Evolutionary conservation across 352 stramenopile genomes (phyloP), one percentile per base, ranked within the genome.

Genomic region (Pythium aristosporum): DNA sequence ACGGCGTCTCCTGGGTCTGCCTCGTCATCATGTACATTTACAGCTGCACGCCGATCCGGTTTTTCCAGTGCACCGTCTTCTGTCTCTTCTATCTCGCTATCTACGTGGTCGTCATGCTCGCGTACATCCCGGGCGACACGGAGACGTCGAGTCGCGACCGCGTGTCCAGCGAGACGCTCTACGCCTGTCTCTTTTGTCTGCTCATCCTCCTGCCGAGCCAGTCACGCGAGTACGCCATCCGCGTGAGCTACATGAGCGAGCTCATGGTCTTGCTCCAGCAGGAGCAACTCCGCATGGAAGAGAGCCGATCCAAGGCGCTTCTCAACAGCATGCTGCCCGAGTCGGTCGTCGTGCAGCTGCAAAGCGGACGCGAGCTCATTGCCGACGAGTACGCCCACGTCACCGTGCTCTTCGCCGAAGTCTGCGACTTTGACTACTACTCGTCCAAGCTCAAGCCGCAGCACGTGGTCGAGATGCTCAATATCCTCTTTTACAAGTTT

Each of bases 401-500:
- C 18, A 96, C 87, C 0, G 79, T 95, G 23, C 63, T 95, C 0
- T 95, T 95, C 39, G 81, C 80, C 10, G 83, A 93, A 52, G 80
- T 95, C 3, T 91, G 83, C 57, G 80, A 96, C 57, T 96, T 96
- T 65, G 84, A 91, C 60, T 79, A 77, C n/a, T 92, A 91, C 55
- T 94, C 82, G 11, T 86, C 72, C 42, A 82, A 88, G 34, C 71
- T 96, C 25, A 77, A 89, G 54, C 79, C 86, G 1, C 82, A 94
- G 57, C 80, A 96, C 59, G 84, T 97, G 25, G 84, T 97, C 13
- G 87, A 94, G 57, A 68, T 96, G 53, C 79, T 96, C 56, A 94
- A 97, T 60, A 92, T 89, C 41, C 69, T 96, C 21, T 97, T 93
- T 59, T 94, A 89, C 73, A 89, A 94, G 64, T 96, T 97, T 43